Conservation (phyloP, 805 yeast species). For the Maudiozyma pseudohumilis region DNA sequence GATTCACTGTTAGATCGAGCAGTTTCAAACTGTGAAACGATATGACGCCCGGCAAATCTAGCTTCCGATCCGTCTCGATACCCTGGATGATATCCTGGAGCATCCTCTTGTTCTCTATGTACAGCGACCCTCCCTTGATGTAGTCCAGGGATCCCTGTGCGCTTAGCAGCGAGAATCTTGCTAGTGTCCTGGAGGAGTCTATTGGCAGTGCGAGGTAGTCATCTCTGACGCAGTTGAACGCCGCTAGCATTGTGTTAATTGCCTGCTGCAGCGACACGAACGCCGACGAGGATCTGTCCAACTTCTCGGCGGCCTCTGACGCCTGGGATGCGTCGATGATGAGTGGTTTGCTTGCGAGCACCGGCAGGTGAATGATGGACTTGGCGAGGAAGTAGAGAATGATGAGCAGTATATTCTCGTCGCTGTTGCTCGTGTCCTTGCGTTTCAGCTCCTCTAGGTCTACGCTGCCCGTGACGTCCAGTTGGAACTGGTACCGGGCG, state of each 20-base stretch:
- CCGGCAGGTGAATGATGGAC: slow-evolving; percentile 54
- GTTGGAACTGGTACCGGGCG: slow-evolving; percentile 45
- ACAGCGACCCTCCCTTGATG: slow-evolving; percentile 71
- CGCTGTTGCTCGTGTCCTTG: slow-evolving; percentile 11
- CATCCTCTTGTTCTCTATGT: slow-evolving; percentile 55
- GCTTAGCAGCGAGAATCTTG: slow-evolving; percentile 52
- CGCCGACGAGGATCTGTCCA: slow-evolving; percentile 39
- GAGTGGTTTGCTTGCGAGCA: slow-evolving; percentile 37
- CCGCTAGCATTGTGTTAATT: slow-evolving; percentile 47
- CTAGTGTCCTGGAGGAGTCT: slow-evolving; percentile 51
- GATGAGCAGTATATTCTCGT: slow-evolving; percentile 44
- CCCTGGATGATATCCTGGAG: slow-evolving; percentile 41
- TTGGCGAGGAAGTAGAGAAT: slow-evolving; percentile 54
- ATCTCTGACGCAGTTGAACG: slow-evolving; percentile 36
- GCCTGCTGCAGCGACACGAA: slow-evolving; percentile 62
- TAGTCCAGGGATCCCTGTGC: slow-evolving; percentile 75
- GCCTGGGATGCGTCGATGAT: background rate
- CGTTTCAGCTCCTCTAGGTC: slow-evolving; percentile 17
- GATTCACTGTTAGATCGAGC: slow-evolving; percentile 49
- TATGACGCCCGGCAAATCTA: slow-evolving; percentile 51
- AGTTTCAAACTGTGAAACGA: slow-evolving; percentile 47
- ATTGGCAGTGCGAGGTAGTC: slow-evolving; percentile 52
- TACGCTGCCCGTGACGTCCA: slow-evolving; percentile 45
- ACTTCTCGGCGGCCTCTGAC: slow-evolving; percentile 8
- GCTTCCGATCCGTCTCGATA: slow-evolving; percentile 40